Base-by-base conservation (phyloP, 768 basidiomycete species). In the Lactarius deliciosus region DNA sequence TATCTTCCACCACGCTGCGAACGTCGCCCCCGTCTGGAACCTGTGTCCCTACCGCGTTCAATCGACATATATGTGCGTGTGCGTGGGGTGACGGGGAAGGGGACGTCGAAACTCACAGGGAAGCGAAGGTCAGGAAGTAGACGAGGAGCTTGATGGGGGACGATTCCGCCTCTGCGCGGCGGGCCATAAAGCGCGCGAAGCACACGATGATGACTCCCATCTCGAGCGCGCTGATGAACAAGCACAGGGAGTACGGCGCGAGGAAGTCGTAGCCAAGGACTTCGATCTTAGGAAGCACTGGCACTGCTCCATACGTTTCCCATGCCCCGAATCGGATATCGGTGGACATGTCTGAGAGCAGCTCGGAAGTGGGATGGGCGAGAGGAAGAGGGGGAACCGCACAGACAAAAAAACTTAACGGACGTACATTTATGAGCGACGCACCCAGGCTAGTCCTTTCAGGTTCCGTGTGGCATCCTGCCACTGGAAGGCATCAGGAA, bases 161-260 rank as follows among this genome's bases (percentile, higher is more conserved):
- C 1, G 41, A 61, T 54, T 75, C 74, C 11, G 57, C 59, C 13
- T 69, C 65, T 28, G 69, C 9, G 11, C 47, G 47, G 13, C 72
- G 68, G 30, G 61, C 59, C 60, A 73, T 68, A 59, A 75, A 75
- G 16, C 73, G 71, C 41, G 68, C 45, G 5, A 71, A 69, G 57
- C 70, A 72, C 9, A 68, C 70, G 66, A 74, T 38, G 57, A 75
- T 57, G 43, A 74, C 56, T 11, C 74, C 74, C 36, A 71, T 71
- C 54, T 74, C 69, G 30, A 74, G 8, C 20, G 68, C 72, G 61
- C 74, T 67, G 32, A 74, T 64, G 43, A 72, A 60, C 58, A 70
- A 28, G 2, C 61, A 62, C 2, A 72, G 69, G 16, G 72, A 64
- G 25, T 56, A 53, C 5, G 75, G 71, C 2, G 72, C 75, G 16